Evolutionary conservation across 2,329 filamentous ascomycete genomes (phyloP).

Genomic region (Colletotrichum shisoi): DNA sequence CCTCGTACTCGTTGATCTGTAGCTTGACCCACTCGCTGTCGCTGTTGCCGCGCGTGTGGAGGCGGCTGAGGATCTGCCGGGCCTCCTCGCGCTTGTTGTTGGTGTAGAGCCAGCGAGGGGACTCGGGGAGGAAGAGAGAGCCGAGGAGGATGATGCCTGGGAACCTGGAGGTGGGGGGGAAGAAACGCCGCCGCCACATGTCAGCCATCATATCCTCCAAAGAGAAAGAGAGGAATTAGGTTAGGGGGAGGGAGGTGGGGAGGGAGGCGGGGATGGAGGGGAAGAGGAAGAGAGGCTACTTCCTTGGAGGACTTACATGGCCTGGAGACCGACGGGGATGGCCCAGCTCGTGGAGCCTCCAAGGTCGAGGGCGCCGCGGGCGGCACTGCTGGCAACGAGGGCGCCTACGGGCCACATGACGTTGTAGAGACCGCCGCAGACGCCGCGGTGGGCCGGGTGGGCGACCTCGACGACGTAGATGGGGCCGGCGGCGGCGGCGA

Average conservation of each 20-base stretch:
- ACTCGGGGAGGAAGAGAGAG: conserved; percentile 48
- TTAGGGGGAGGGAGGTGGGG: too few relatives aligned
- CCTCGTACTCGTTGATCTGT: conserved; percentile 54
- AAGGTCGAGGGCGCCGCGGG: conserved; percentile 51
- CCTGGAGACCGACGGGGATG: conserved; percentile 53
- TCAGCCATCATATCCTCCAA: background rate
- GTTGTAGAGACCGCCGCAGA: conserved; percentile 63
- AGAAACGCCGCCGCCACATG: too few relatives aligned
- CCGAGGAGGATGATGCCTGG: conserved; percentile 48
- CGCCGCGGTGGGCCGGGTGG: conserved; percentile 68
- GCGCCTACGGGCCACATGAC: conserved; percentile 51
- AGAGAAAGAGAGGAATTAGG: too few relatives aligned
- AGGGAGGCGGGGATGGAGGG: too few relatives aligned
- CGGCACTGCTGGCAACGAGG: conserved; percentile 57
- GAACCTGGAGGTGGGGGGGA: conserved; percentile 42
- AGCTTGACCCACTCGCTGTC: conserved; percentile 47
- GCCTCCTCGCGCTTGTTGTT: conserved; percentile 47
- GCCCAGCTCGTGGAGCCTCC: conserved; percentile 50
- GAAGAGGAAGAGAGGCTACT: conserved; percentile 39
- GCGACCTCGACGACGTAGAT: conserved; percentile 70
- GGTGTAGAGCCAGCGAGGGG: conserved; percentile 53
- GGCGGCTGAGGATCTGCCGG: conserved; percentile 47
- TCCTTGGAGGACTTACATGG: conserved; percentile 14
- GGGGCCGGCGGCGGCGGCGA: conserved; percentile 67
- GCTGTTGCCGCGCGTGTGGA: conserved; percentile 55